These are phyloP conservation scores for Babesia gibsoni DNA, from an alignment of 169 alveolate genomes.

Conservation along the genomic window DNA sequence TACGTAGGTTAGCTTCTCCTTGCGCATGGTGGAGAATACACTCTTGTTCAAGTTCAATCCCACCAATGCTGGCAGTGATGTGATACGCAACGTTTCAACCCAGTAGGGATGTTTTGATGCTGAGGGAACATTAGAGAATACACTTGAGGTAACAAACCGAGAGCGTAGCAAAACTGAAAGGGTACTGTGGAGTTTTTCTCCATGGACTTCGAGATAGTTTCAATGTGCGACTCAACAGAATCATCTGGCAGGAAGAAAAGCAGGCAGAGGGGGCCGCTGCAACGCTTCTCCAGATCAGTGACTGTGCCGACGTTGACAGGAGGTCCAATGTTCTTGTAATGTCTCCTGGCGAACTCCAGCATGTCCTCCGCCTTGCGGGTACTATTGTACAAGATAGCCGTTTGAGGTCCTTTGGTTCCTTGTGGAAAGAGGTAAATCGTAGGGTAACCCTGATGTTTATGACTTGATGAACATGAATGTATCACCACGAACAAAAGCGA, in stretches of 20 bases:
- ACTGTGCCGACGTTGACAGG: conserved; percentile 37
- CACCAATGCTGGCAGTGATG: conserved; percentile 34
- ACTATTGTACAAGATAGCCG: conserved; percentile 41
- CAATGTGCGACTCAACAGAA: conserved; percentile 16
- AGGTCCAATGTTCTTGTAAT: conserved; percentile 44
- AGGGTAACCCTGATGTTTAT: conserved; percentile 63
- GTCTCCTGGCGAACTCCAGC: conserved; percentile 42
- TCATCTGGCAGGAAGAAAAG: conserved; percentile 43
- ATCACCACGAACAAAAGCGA: conserved; percentile 82
- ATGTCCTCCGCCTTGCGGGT: conserved; percentile 57
- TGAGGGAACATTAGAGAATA: not conserved
- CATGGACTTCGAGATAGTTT: conserved; percentile 24
- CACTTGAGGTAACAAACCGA: conserved; percentile 11
- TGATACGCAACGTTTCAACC: conserved; percentile 41
- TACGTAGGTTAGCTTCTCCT: conserved; percentile 20
- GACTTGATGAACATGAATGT: conserved; percentile 42
- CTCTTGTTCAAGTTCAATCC: conserved; percentile 55
- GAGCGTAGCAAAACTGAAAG: conserved; percentile 37
- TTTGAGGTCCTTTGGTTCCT: conserved; percentile 71
- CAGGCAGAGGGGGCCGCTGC: conserved; percentile 65
- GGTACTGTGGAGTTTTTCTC: conserved; percentile 33
- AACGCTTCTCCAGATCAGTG: conserved; percentile 27
- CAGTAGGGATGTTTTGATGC: conserved; percentile 42
- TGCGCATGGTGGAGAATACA: conserved; percentile 43
- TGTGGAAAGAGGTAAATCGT: conserved; percentile 73